A percentile compares a stretch with the other conserved stretches of the same genome.
These are phyloP conservation scores for Mycena floridula DNA, from an alignment of 768 basidiomycete species.

Conservation along the genomic window DNA sequence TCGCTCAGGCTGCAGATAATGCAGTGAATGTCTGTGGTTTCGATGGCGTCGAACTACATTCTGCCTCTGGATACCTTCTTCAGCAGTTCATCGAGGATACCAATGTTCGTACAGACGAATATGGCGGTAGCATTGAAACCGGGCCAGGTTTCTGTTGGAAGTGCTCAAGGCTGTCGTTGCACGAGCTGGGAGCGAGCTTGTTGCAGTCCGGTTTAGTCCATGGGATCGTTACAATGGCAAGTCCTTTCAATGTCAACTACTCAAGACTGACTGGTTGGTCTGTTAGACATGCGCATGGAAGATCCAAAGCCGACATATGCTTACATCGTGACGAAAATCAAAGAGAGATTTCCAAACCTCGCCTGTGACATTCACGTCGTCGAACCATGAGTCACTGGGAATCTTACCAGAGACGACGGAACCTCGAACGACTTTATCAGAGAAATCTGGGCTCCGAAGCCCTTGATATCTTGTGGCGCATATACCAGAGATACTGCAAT, in stretches of 20 bases:
- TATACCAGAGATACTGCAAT: slow-evolving; percentile 21
- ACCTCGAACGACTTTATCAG: slow-evolving; percentile 14
- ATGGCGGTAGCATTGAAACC: slow-evolving; percentile 35
- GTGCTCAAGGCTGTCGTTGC: neutral
- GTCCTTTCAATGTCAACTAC: slow-evolving; percentile 10
- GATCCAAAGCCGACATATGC: slow-evolving; percentile 34
- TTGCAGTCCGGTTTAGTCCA: neutral
- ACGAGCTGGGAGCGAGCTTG: neutral
- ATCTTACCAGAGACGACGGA: neutral
- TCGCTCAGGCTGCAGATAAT: slow-evolving; percentile 16
- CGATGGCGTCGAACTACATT: slow-evolving; percentile 31
- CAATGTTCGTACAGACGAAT: slow-evolving; percentile 40
- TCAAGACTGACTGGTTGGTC: neutral
- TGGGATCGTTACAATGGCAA: neutral
- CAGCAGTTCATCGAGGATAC: slow-evolving; percentile 31
- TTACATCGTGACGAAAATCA: slow-evolving; percentile 27
- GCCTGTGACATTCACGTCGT: slow-evolving; percentile 8
- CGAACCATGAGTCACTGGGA: slow-evolving; percentile 17
- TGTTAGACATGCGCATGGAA: slow-evolving; percentile 26
- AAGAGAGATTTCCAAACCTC: slow-evolving; percentile 18
- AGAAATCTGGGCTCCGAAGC: slow-evolving; percentile 18
- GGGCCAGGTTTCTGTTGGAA: neutral
- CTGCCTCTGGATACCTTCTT: slow-evolving; percentile 14
- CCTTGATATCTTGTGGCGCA: slow-evolving; percentile 23
- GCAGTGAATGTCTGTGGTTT: slow-evolving; percentile 24